phyloP scores from a whole-genome alignment of 2,329 filamentous ascomycete species.

The Fusarium longipes region DNA sequence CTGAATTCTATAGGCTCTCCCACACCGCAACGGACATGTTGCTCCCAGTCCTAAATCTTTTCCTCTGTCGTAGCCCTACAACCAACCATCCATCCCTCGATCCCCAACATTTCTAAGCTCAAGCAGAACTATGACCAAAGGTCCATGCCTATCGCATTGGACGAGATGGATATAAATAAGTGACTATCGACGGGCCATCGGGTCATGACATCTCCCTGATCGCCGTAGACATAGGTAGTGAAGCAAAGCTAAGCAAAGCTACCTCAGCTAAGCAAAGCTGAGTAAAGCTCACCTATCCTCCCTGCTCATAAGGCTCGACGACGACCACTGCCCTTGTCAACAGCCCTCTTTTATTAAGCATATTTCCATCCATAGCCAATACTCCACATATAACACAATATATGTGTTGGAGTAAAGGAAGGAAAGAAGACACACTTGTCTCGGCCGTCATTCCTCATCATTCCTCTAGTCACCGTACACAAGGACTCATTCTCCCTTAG shows the following conservation, averaged over 20 bases:
- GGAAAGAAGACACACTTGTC: constrained; percentile 43
- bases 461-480: constrained; percentile 14
- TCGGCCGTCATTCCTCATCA: constrained; percentile 53
- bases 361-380: constrained; percentile 15
- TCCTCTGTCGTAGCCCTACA: no score
- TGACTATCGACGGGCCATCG: not conserved
- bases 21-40: no score
- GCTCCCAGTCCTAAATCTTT: no score
- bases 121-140: not conserved
- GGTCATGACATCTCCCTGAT: not conserved
- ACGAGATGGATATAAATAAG: no score
- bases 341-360: constrained; percentile 28
- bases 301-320: constrained; percentile 12
- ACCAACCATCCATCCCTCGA: no score
- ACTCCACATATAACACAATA: constrained; percentile 9
- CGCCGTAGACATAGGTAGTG: not conserved
- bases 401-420: constrained; percentile 4
- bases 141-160: not conserved
- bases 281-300: no score
- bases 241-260: not conserved
- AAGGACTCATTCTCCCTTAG: constrained; percentile 44
- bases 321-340: constrained; percentile 15
- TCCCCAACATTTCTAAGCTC: no score
- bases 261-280: not conserved
- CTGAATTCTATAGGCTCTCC: no score